Evolutionary conservation across 352 stramenopile species (phyloP).

Genomic region (Pythium phragmiticola): DNA sequence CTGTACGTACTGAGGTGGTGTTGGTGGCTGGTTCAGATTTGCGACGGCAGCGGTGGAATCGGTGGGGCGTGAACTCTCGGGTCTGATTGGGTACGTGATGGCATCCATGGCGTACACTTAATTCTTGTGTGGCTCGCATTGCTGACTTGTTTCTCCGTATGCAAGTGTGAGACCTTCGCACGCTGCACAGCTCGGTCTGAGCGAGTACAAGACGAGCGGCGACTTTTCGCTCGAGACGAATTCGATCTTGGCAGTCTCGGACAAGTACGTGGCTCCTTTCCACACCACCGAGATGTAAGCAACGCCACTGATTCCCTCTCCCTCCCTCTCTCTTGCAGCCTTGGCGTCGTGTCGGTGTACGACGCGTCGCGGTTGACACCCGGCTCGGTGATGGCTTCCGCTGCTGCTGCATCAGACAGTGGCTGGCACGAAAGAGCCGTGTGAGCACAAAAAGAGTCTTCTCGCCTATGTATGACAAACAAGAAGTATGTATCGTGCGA

Average conservation of each 20-base stretch:
- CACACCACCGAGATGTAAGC: neutral
- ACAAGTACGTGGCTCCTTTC: conserved; percentile 47
- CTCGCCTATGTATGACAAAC: too few relatives aligned
- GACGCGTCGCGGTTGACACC: conserved; percentile 13
- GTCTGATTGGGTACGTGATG: conserved; percentile 10
- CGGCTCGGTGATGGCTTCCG: conserved; percentile 4
- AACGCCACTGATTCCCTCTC: neutral
- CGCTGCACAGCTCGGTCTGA: conserved; percentile 18
- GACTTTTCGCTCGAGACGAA: conserved; percentile 58
- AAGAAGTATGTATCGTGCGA: too few relatives aligned
- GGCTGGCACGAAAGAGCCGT: conserved; percentile 20
- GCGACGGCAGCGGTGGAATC: conserved; percentile 11
- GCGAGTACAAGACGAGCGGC: conserved; percentile 71
- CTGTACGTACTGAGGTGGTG: neutral
- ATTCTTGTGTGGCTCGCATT: too few relatives aligned
- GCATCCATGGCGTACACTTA: neutral
- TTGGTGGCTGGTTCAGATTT: conserved; percentile 16
- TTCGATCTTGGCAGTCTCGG: conserved; percentile 59
- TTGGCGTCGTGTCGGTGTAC: conserved; percentile 61
- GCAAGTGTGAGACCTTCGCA: conserved; percentile 10
- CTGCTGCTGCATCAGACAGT: neutral
- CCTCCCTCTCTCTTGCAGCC: conserved; percentile 20
- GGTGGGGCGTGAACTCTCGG: conserved; percentile 5
- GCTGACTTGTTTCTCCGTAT: neutral
- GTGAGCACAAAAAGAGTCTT: conserved; percentile 6